These are phyloP conservation scores for Elsinoe arachidis DNA, from an alignment of 2,329 filamentous ascomycete species.

Conservation along the genomic window DNA sequence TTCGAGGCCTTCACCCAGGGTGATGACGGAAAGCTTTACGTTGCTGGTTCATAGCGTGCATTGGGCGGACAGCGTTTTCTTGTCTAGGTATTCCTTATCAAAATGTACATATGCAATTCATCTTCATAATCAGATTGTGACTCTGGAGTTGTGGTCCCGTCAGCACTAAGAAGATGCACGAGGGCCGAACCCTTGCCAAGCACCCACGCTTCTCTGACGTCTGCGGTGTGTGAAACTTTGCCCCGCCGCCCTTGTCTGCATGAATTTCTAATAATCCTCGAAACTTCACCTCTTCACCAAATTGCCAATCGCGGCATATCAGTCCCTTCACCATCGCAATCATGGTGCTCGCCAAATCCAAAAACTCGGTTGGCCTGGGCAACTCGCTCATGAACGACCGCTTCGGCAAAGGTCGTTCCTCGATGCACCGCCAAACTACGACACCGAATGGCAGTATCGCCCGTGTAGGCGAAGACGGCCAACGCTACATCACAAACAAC, in stretches of 20 bases:
- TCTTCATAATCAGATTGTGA: neutral
- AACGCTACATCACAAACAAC: conserved; percentile 79
- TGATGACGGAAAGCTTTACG: conserved; percentile 9
- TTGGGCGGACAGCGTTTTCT: neutral
- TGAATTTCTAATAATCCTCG: conserved; percentile 8
- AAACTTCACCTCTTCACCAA: neutral
- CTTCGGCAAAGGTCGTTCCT: conserved; percentile 82
- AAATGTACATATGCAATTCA: neutral
- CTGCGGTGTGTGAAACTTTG: neutral
- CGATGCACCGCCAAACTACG: conserved; percentile 63
- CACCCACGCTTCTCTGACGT: neutral
- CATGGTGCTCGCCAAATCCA: conserved; percentile 83
- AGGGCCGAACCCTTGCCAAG: neutral
- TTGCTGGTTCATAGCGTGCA: neutral
- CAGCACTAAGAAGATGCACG: no score
- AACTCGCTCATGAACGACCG: conserved; percentile 98
- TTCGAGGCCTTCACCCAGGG: neutral
- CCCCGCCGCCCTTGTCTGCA: neutral
- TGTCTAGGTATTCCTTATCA: neutral
- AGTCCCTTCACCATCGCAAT: conserved; percentile 13
- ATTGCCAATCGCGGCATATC: neutral
- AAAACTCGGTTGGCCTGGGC: conserved; percentile 87
- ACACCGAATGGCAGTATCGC: conserved; percentile 54
- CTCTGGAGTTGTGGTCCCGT: neutral
- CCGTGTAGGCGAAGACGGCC: conserved; percentile 25